phyloP scores from a whole-genome alignment of 2,329 filamentous ascomycete genomes.

The Zopfia rhizophila region DNA sequence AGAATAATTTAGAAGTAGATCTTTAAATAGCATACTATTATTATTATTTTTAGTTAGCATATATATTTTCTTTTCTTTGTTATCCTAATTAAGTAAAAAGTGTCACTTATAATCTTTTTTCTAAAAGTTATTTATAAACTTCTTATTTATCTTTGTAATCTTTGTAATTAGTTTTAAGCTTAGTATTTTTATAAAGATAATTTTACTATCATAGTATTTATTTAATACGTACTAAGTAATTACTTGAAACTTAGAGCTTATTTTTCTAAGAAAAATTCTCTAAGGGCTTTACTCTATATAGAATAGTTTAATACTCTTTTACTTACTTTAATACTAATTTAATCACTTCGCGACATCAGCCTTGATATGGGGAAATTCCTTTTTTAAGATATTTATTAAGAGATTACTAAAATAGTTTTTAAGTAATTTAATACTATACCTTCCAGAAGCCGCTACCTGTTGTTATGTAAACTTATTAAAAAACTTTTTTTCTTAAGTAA shows the following conservation, averaged over 20 bases:
- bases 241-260: conserved; percentile 12
- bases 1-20: no score
- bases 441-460: background rate
- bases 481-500: conserved; percentile 48
- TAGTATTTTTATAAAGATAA: conserved; percentile 7
- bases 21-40: no score
- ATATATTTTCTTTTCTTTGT: conserved; percentile 5
- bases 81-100: background rate
- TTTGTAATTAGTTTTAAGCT: conserved; percentile 19
- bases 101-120: conserved; percentile 16
- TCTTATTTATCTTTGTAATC: conserved; percentile 18
- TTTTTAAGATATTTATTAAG: conserved; percentile 55
- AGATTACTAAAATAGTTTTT: conserved; percentile 54
- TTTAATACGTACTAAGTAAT: conserved; percentile 17
- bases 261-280: conserved; percentile 16
- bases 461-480: conserved; percentile 32
- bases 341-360: conserved; percentile 12
- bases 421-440: conserved; percentile 54
- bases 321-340: conserved; percentile 4
- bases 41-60: no score
- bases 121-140: conserved; percentile 15
- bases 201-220: conserved; percentile 13
- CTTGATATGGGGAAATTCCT: conserved; percentile 58
- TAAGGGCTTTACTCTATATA: conserved; percentile 8
- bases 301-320: conserved; percentile 15